These are phyloP conservation scores for Suillus alpinus DNA, from an alignment of 768 basidiomycete genomes.

Conservation along the genomic window DNA sequence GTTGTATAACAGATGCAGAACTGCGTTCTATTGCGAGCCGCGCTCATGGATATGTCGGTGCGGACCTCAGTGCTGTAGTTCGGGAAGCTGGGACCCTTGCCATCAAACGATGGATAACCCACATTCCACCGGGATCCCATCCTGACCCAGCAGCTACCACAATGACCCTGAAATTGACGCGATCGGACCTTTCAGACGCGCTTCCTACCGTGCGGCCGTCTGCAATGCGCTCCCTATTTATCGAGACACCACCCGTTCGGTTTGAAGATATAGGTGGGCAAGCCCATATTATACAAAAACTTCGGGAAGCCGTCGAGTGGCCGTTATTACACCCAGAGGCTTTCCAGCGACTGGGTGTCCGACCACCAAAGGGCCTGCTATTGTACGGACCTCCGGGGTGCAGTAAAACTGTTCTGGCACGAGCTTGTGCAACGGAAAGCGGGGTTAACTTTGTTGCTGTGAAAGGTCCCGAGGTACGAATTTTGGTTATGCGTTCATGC, in stretches of 20 bases:
- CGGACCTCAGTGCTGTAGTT: constrained; percentile 88
- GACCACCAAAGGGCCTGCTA: constrained; percentile 85
- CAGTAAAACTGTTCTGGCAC: constrained; percentile 90
- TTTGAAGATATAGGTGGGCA: constrained; percentile 94
- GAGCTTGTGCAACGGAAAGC: constrained; percentile 90
- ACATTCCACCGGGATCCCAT: constrained; percentile 7
- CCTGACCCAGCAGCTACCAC: constrained; percentile 10
- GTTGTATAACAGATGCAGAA: constrained; percentile 58
- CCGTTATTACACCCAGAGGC: constrained; percentile 84
- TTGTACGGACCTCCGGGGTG: constrained; percentile 98
- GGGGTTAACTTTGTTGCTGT: constrained; percentile 96
- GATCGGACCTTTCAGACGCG: constrained; percentile 64
- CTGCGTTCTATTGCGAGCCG: constrained; percentile 66
- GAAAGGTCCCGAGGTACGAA: constrained; percentile 89
- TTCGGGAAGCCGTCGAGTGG: constrained; percentile 94
- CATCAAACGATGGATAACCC: constrained; percentile 76
- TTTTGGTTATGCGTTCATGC: neutral
- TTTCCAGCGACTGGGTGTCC: constrained; percentile 83
- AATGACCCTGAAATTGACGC: constrained; percentile 41
- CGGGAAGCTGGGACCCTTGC: constrained; percentile 90
- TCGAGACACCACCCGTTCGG: constrained; percentile 78
- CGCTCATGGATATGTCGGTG: constrained; percentile 96
- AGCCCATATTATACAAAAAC: constrained; percentile 71
- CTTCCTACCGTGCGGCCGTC: constrained; percentile 85
- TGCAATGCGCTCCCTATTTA: constrained; percentile 89